Conservation (phyloP, 306 rosid genomes). For the Gillenia trifoliata region DNA sequence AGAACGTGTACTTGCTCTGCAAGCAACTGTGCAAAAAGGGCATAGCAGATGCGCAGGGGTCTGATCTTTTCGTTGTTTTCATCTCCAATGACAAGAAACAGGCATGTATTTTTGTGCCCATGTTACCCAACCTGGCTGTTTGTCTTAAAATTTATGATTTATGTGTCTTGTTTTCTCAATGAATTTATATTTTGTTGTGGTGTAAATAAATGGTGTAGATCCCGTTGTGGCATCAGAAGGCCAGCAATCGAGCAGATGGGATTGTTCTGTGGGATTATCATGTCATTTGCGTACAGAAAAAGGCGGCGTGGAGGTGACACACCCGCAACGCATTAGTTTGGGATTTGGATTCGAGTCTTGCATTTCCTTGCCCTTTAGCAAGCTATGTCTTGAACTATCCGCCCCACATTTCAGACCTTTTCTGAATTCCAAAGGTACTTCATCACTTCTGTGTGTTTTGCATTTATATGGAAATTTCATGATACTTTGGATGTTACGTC, state of each 20-base stretch:
- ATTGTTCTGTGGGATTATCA: slow-evolving; percentile 88
- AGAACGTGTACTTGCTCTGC: slow-evolving; percentile 68
- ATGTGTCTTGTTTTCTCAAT: background rate
- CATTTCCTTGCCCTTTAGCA: slow-evolving; percentile 58
- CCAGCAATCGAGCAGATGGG: slow-evolving; percentile 64
- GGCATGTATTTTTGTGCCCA: slow-evolving; percentile 9
- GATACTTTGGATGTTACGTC: background rate
- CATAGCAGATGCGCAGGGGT: slow-evolving; percentile 42
- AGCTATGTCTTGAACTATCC: slow-evolving; percentile 54
- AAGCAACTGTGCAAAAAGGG: slow-evolving; percentile 57
- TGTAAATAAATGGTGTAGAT: slow-evolving; percentile 33
- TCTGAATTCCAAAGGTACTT: slow-evolving; percentile 58
- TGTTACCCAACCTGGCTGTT: background rate
- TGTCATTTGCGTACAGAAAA: no score
- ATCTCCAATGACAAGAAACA: slow-evolving; percentile 74
- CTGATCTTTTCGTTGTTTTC: slow-evolving; percentile 71
- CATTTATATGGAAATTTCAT: background rate
- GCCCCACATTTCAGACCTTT: slow-evolving; percentile 58
- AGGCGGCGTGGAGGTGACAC: slow-evolving; percentile 34
- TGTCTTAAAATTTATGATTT: background rate
- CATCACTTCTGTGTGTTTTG: background rate
- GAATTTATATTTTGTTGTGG: background rate
- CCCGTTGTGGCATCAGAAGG: slow-evolving; percentile 76
- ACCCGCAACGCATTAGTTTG: slow-evolving; percentile 50
- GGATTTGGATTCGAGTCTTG: slow-evolving; percentile 83